Evolutionary conservation across 163 green algal genomes (phyloP).

Genomic region (Prototheca wickerhamii): DNA sequence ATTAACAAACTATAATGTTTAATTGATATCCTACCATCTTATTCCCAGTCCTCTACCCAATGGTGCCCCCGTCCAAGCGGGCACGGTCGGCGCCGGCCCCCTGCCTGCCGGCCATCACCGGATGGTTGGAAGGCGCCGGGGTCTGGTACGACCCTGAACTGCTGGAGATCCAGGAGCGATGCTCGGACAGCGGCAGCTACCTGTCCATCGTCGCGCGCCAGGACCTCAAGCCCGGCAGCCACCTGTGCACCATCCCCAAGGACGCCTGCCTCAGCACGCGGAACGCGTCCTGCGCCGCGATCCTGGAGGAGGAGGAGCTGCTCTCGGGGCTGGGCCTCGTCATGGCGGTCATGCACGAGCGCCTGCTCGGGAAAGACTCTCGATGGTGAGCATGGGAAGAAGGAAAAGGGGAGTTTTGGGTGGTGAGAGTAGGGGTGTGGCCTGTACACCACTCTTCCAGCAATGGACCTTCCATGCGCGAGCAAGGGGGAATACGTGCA

Average conservation of each 20-base stretch:
- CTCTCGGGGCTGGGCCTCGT: conserved; percentile 52
- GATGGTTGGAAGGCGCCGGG: conserved; percentile 5
- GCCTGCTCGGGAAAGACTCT: conserved; percentile 15
- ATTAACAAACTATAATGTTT: not conserved
- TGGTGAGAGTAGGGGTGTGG: no score
- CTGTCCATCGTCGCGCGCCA: conserved; percentile 8
- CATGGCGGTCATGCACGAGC: conserved; percentile 65
- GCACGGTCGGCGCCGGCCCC: not conserved
- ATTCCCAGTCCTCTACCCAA: not conserved
- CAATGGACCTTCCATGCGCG: no score
- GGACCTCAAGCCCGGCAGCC: conserved; percentile 33
- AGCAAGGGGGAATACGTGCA: no score
- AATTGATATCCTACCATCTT: not conserved
- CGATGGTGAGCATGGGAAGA: conserved; percentile 53
- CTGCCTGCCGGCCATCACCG: not conserved
- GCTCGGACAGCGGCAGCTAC: not conserved
- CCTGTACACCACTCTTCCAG: no score
- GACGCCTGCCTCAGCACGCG: conserved; percentile 45
- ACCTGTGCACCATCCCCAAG: conserved; percentile 64
- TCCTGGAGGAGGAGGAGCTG: conserved; percentile 42
- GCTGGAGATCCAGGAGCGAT: conserved; percentile 1
- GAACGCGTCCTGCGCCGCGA: conserved; percentile 38
- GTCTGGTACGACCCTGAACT: conserved; percentile 4
- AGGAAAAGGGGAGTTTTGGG: no score
- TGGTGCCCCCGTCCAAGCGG: not conserved